Conservation (phyloP, 306 rosid species). For the Elaeagnus macrophylla region DNA sequence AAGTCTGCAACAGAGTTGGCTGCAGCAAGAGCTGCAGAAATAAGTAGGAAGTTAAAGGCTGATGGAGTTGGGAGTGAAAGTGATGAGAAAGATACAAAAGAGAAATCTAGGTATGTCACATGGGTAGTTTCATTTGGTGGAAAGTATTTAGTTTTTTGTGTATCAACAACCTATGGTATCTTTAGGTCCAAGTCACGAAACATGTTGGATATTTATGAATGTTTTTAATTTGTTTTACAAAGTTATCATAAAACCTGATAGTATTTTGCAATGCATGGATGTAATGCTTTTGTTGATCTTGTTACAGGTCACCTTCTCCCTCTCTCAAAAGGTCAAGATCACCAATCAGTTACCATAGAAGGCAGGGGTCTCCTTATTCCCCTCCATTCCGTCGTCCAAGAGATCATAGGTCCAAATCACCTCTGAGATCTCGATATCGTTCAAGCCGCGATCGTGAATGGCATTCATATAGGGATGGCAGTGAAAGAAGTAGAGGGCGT, state of each 20-base stretch:
- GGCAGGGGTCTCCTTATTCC: slow-evolving; percentile 76
- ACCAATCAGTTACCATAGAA: slow-evolving; percentile 58
- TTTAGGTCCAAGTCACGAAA: not conserved
- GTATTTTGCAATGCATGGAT: not conserved
- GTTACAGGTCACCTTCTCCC: slow-evolving; percentile 67
- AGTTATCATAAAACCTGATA: too few relatives aligned
- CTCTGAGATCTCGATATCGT: slow-evolving; percentile 51
- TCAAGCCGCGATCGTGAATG: slow-evolving; percentile 48
- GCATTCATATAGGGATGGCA: slow-evolving; percentile 47
- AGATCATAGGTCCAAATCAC: slow-evolving; percentile 76
- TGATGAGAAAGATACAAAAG: slow-evolving; percentile 29
- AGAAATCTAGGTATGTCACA: slow-evolving; percentile 58
- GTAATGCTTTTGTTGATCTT: slow-evolving; percentile 8
- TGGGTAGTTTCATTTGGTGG: slow-evolving; percentile 6
- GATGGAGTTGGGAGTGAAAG: slow-evolving; percentile 47
- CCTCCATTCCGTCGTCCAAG: slow-evolving; percentile 50
- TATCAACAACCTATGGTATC: too few relatives aligned
- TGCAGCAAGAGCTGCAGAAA: slow-evolving; percentile 96
- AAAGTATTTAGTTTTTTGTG: not conserved
- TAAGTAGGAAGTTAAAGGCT: slow-evolving; percentile 75
- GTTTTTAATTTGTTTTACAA: not conserved
- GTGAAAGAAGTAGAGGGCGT: slow-evolving; percentile 61
- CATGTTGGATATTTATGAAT: not conserved
- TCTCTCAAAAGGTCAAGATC: slow-evolving; percentile 55
- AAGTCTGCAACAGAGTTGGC: slow-evolving; percentile 95